A percentile compares a stretch with the other conserved stretches of the same genome.
These are phyloP conservation scores for Botrytis byssoidea DNA, from an alignment of 2,329 filamentous ascomycete genomes.

Conservation along the genomic window DNA sequence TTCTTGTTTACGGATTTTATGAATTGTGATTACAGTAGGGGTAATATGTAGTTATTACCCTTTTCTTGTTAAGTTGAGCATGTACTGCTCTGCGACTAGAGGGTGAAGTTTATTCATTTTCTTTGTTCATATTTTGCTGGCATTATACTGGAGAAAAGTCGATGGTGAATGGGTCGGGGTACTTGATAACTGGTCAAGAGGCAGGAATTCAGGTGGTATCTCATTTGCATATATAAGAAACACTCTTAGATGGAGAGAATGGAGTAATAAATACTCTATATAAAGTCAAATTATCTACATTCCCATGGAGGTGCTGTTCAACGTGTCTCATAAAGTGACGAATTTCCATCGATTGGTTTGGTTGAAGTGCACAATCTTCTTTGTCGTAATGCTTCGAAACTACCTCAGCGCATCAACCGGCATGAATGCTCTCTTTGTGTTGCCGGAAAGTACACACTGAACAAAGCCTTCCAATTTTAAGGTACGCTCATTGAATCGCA, in stretches of 20 bases:
- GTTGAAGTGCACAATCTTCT: background rate
- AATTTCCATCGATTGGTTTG: background rate
- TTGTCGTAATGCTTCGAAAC: background rate
- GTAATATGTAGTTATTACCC: background rate
- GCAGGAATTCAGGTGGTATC: background rate
- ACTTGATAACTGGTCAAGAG: background rate
- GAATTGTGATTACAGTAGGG: constrained; percentile 15
- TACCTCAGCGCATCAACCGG: background rate
- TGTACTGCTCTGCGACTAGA: background rate
- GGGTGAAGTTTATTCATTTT: constrained; percentile 4
- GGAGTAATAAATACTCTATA: background rate
- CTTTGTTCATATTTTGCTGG: constrained; percentile 13
- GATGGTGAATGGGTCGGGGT: background rate
- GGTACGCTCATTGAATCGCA: background rate
- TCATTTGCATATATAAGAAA: background rate
- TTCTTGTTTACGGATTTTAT: constrained; percentile 20
- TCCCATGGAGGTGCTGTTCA: background rate
- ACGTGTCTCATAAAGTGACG: background rate
- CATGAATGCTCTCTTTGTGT: background rate
- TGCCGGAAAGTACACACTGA: background rate
- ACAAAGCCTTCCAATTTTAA: background rate
- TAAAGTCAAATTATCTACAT: background rate
- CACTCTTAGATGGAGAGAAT: background rate
- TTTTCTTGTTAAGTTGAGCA: background rate
- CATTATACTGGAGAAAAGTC: background rate